These are phyloP conservation scores for Fonsecaea monophora DNA, from an alignment of 2,329 filamentous ascomycete genomes.

Conservation along the genomic window DNA sequence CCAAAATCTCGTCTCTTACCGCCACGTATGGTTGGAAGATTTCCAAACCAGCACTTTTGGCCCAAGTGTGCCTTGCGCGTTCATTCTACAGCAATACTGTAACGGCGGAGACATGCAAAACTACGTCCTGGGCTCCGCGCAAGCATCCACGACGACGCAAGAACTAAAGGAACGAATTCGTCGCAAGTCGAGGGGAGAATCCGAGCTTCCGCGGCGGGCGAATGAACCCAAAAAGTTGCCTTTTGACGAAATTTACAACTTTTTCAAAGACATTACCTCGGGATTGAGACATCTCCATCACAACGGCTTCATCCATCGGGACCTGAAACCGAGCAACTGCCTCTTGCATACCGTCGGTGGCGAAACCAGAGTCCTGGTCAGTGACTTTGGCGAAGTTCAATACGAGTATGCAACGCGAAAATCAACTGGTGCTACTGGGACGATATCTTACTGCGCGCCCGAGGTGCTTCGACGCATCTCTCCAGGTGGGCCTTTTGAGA, in stretches of 20 bases:
- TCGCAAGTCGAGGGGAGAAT: slow-evolving; percentile 77
- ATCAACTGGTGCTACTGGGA: slow-evolving; percentile 91
- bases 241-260: slow-evolving; percentile 94
- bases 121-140: slow-evolving; percentile 76
- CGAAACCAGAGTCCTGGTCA: slow-evolving; percentile 82
- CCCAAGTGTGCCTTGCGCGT: slow-evolving; percentile 90
- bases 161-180: slow-evolving; percentile 87
- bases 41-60: slow-evolving; percentile 83
- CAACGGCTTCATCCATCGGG: slow-evolving; percentile 93
- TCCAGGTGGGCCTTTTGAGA: slow-evolving; percentile 75
- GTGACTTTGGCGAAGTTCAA: slow-evolving; percentile 97
- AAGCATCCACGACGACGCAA: slow-evolving; percentile 72
- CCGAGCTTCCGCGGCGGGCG: slow-evolving; percentile 57
- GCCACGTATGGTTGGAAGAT: slow-evolving; percentile 96
- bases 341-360: slow-evolving; percentile 78
- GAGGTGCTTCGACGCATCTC: slow-evolving; percentile 78
- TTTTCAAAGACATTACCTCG: slow-evolving; percentile 94
- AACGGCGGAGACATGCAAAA: slow-evolving; percentile 89
- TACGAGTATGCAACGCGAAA: slow-evolving; percentile 79
- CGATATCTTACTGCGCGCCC: slow-evolving; percentile 95
- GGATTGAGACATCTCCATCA: slow-evolving; percentile 87
- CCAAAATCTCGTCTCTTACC: slow-evolving; percentile 93
- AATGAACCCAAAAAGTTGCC: slow-evolving; percentile 63
- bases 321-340: slow-evolving; percentile 96
- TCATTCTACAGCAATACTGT: slow-evolving; percentile 97